Conservation (phyloP, 169 alveolate genomes). For the Plasmodium cynomolgi region DNA sequence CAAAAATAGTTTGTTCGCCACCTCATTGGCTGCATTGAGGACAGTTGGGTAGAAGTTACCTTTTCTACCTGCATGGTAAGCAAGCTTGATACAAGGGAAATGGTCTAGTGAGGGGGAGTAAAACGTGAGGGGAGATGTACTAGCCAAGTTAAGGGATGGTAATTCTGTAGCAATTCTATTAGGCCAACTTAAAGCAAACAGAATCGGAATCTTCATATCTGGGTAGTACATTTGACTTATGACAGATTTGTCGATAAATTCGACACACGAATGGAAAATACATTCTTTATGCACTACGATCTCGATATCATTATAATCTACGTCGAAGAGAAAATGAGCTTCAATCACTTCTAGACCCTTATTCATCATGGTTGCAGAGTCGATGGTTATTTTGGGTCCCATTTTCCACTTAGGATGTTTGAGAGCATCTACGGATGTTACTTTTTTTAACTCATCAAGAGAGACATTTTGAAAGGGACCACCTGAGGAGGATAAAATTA, state of each 20-base stretch:
- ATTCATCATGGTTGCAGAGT: conserved; percentile 91
- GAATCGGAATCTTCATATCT: conserved; percentile 88
- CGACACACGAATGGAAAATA: conserved; percentile 88
- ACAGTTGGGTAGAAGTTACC: conserved; percentile 89
- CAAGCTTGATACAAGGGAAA: conserved; percentile 86
- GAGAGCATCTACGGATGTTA: conserved; percentile 77
- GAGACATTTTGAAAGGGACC: conserved; percentile 82
- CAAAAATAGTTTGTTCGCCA: conserved; percentile 84
- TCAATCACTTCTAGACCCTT: conserved; percentile 90
- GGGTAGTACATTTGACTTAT: conserved; percentile 88
- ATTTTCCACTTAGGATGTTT: conserved; percentile 90
- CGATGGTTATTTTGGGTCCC: conserved; percentile 91
- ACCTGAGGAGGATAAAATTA: conserved; percentile 83
- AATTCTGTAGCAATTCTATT: conserved; percentile 71
- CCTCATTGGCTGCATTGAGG: conserved; percentile 89
- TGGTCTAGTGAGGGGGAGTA: conserved; percentile 78
- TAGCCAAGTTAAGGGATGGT: conserved; percentile 75
- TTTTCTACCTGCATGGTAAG: conserved; percentile 86
- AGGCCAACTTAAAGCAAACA: conserved; percentile 84
- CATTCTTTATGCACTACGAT: conserved; percentile 88
- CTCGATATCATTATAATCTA: conserved; percentile 81
- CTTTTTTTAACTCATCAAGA: conserved; percentile 49
- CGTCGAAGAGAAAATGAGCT: conserved; percentile 88
- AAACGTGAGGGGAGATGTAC: conserved; percentile 77
- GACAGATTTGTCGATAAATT: conserved; percentile 86